Percentiles rank a stretch among this genome's conserved stretches.
phyloP scores from a whole-genome alignment of 306 rosid genomes.

The Fragaria ananassa region DNA sequence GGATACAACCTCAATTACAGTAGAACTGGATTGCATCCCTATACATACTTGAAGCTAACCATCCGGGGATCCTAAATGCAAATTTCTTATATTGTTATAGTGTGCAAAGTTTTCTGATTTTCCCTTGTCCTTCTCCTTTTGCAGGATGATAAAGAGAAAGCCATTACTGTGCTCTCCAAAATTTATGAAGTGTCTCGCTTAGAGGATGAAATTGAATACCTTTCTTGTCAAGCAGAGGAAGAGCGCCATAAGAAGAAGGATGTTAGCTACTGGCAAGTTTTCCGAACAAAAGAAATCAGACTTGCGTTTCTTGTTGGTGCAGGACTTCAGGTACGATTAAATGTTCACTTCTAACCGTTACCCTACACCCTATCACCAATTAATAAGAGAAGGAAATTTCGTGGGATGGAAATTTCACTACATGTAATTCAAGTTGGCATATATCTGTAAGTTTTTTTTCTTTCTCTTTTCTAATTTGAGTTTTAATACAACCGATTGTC shows the following conservation, averaged over 20 bases:
- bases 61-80: not conserved
- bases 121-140: not conserved
- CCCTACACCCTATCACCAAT: not conserved
- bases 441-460: not conserved
- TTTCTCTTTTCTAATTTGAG: too few relatives aligned
- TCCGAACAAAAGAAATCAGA: conserved; percentile 64
- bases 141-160: conserved; percentile 58
- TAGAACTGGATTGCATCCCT: not conserved
- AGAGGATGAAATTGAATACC: conserved; percentile 70
- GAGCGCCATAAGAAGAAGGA: conserved; percentile 42
- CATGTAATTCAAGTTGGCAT: not conserved
- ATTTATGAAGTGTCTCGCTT: conserved; percentile 66
- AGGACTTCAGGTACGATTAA: conserved; percentile 68
- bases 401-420: conserved; percentile 5
- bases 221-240: conserved; percentile 54
- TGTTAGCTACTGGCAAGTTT: conserved; percentile 53
- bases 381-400: not conserved
- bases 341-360: conserved; percentile 1
- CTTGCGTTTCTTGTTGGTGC: conserved; percentile 86
- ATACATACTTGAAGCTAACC: not conserved
- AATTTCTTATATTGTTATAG: not conserved
- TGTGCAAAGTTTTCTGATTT: not conserved
- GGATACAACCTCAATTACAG: not conserved
- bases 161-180: conserved; percentile 65
- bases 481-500: not conserved